Percentiles rank a stretch among this genome's conserved stretches.
These are phyloP conservation scores for Picea sitchensis DNA, from an alignment of 75 land plant species.

Conservation along the genomic window DNA sequence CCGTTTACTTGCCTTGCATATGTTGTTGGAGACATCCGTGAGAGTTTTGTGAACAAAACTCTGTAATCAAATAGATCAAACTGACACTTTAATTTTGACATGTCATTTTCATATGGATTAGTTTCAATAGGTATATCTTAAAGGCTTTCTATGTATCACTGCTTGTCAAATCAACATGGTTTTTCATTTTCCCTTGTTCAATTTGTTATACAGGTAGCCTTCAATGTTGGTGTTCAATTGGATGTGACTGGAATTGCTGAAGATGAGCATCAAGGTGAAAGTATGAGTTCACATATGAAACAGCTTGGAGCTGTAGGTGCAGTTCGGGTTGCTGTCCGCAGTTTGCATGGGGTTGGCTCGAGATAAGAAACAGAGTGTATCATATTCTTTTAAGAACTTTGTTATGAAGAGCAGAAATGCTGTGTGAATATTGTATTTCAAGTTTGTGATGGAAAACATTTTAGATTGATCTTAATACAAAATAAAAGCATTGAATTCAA, in stretches of 20 bases:
- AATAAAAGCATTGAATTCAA: background rate
- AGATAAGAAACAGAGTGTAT: background rate
- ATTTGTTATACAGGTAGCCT: conserved; percentile 32
- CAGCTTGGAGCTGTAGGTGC: conserved; percentile 46
- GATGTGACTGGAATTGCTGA: conserved; percentile 21
- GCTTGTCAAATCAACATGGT: background rate
- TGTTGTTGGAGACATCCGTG: background rate
- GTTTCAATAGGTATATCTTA: background rate
- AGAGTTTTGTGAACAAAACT: background rate
- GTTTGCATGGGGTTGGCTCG: conserved; percentile 34
- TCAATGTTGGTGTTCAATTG: conserved; percentile 37
- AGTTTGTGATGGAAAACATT: background rate
- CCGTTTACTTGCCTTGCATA: background rate
- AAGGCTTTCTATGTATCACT: background rate
- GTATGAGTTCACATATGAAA: conserved; percentile 15
- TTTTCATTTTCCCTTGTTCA: background rate
- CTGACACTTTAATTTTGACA: background rate
- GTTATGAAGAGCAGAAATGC: background rate
- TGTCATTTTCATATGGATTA: background rate
- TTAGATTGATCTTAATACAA: background rate
- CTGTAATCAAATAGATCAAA: background rate
- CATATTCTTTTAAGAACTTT: background rate
- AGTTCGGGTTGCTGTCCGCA: conserved; percentile 40
- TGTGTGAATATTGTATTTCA: background rate
- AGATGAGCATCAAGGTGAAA: conserved; percentile 4